Evolutionary conservation across 73 alveolate species (phyloP).

Genomic region (Breviolum minutum): DNA sequence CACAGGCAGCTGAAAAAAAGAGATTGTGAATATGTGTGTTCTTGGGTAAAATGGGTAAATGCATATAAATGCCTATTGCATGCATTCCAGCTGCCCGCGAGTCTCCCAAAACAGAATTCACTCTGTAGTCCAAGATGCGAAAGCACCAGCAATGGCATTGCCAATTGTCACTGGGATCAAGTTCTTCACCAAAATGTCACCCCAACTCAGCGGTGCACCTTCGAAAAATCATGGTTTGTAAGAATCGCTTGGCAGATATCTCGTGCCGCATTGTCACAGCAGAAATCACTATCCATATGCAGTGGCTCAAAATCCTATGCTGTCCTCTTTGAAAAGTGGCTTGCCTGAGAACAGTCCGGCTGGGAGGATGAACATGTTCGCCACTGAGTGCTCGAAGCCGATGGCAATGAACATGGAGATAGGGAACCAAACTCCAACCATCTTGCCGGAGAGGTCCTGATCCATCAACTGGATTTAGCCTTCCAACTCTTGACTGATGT

Average conservation of each 20-base stretch:
- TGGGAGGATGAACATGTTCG: slow-evolving; percentile 74
- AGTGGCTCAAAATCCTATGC: not conserved
- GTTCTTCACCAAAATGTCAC: slow-evolving; percentile 38
- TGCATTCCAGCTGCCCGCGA: too few species aligned
- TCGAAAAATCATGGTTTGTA: not conserved
- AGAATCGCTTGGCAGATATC: not conserved
- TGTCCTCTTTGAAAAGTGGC: not conserved
- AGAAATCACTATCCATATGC: not conserved
- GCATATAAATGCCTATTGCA: too few species aligned
- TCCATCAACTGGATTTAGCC: too few species aligned
- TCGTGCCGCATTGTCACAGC: too few species aligned
- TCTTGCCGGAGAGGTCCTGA: slow-evolving; percentile 78
- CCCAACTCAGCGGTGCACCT: slow-evolving; percentile 52
- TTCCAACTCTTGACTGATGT: too few species aligned
- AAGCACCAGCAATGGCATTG: slow-evolving; percentile 96
- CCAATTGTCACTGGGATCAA: slow-evolving; percentile 96
- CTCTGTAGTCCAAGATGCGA: slow-evolving; percentile 84
- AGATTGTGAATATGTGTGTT: too few species aligned
- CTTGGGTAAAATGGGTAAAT: too few species aligned
- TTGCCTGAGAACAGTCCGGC: not conserved
- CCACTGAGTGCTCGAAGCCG: slow-evolving; percentile 92
- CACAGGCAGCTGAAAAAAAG: too few species aligned
- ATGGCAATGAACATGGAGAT: slow-evolving; percentile 88
- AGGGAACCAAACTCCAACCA: slow-evolving; percentile 91
- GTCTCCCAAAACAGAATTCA: not conserved